Base-by-base conservation (phyloP, 1,284 basidiomycete species). In the Vanrija sp. region DNA sequence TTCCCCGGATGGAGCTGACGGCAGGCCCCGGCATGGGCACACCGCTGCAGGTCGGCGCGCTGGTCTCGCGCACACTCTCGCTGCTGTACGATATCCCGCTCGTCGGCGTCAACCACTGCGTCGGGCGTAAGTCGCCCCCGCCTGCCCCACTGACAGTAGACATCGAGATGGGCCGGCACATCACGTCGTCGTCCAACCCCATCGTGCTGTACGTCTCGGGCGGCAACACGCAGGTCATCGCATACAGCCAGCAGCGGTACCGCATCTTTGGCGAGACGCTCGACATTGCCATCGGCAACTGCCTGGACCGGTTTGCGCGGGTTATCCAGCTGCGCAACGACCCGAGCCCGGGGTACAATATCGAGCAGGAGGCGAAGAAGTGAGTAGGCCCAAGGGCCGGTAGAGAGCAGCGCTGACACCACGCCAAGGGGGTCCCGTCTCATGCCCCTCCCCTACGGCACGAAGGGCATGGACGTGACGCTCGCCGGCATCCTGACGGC, bases 241-340 rank as follows among this genome's bases (percentile, higher is more conserved):
- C 96, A 1, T 99, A 99, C 74, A 96, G 92, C 18, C 87, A 91
- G 62, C 91, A 98, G 61, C 84, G 91, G 59, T 99, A 99, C 72
- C 85, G 96, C 43, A 99, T 99, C 62, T 99, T 99, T 73, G 96
- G 96, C 23, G 96, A 99, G 77, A 98, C 96, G 12, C 82, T 99
- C 47, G 96, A 99, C 69, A 98, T 99, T 57, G 96, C 96, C 10
- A 94, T 98, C 23, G 96, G 96, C 27, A 99, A 99, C 75, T 98
- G 95, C 71, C 80, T 99, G 23, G 96, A 99, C 75, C 85, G 96
- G 3, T 98, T 98, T 68, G 96, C 96, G 0, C 81, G 96, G 25
- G 91, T 96, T n/a, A 92, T 99, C 53, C 87, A 90, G 54, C 78
- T 99, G 38, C 88, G 88, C 67, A 99, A 99, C 68, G 95, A 96